Percentiles rank a stretch among this genome's conserved stretches.
Evolutionary conservation across 306 rosid genomes (phyloP).

Genomic region (Ziziphus jujuba): DNA sequence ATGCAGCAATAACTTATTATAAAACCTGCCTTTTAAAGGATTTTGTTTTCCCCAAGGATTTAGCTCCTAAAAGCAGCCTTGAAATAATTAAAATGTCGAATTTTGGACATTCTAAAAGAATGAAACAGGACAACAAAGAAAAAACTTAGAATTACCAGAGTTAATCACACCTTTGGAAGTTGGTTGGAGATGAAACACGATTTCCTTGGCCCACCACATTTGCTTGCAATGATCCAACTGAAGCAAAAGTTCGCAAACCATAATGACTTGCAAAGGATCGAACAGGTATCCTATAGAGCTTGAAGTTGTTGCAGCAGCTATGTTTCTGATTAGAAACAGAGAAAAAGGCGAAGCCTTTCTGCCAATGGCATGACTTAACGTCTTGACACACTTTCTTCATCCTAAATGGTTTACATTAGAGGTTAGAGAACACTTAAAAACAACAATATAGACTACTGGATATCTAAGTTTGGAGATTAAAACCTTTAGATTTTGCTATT

Average conservation of each 20-base stretch:
- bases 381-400: slow-evolving; percentile 34
- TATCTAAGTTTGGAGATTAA: background rate
- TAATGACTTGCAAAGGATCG: slow-evolving; percentile 24
- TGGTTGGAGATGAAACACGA: slow-evolving; percentile 39
- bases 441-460: background rate
- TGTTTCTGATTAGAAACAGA: slow-evolving; percentile 38
- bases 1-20: background rate
- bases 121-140: background rate
- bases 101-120: background rate
- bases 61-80: background rate
- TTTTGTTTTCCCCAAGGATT: too few relatives aligned
- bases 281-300: slow-evolving; percentile 44
- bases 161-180: slow-evolving; percentile 47
- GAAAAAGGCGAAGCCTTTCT: slow-evolving; percentile 35
- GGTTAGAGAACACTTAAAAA: background rate
- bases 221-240: slow-evolving; percentile 42
- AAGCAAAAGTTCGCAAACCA: slow-evolving; percentile 33
- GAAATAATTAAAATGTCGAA: background rate
- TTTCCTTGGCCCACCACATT: slow-evolving; percentile 19
- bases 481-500: too few relatives aligned
- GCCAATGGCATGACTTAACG: slow-evolving; percentile 32
- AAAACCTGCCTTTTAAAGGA: background rate
- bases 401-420: slow-evolving; percentile 39
- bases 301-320: slow-evolving; percentile 23
- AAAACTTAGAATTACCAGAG: slow-evolving; percentile 12